Conservation (phyloP, 768 basidiomycete species). For the Rhizopogon roseolus region DNA sequence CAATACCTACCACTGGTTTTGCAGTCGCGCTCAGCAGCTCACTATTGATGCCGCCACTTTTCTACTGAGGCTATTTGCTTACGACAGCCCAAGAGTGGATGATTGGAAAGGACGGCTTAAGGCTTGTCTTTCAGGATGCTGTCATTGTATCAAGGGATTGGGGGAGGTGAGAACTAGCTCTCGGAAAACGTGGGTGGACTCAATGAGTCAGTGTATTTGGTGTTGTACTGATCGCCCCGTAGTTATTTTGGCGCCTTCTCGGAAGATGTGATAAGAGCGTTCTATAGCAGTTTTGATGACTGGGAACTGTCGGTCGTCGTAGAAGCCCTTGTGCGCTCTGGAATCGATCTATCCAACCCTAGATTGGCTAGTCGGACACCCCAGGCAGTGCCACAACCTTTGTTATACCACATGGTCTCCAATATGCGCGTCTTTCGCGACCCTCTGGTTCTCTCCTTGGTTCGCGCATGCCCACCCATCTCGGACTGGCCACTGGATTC, state of each 20-base stretch:
- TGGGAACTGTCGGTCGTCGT: constrained; percentile 62
- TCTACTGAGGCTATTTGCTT: constrained; percentile 79
- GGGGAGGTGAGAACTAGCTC: constrained; percentile 62
- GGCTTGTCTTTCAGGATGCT: constrained; percentile 56
- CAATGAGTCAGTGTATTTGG: constrained; percentile 1
- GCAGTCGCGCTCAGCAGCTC: constrained; percentile 50
- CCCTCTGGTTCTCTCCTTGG: constrained; percentile 34
- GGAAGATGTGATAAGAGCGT: constrained; percentile 42
- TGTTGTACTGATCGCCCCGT: constrained; percentile 10
- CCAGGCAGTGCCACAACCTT: constrained; percentile 35
- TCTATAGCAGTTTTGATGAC: constrained; percentile 57
- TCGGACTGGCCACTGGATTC: constrained; percentile 53
- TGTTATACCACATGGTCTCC: constrained; percentile 58
- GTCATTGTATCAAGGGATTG: constrained; percentile 64
- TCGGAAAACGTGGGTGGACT: constrained; percentile 64
- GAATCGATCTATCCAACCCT: constrained; percentile 15
- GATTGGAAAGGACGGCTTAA: constrained; percentile 59
- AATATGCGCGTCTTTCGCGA: constrained; percentile 57
- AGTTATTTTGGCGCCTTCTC: constrained; percentile 76
- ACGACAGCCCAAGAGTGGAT: constrained; percentile 51
- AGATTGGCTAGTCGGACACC: neutral
- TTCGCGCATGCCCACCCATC: constrained; percentile 20
- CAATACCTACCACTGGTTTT: constrained; percentile 73
- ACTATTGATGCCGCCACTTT: constrained; percentile 72
- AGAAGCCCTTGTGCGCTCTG: constrained; percentile 35